These are phyloP conservation scores for Sarcomyxa edulis DNA, from an alignment of 768 basidiomycete genomes.

Conservation along the genomic window DNA sequence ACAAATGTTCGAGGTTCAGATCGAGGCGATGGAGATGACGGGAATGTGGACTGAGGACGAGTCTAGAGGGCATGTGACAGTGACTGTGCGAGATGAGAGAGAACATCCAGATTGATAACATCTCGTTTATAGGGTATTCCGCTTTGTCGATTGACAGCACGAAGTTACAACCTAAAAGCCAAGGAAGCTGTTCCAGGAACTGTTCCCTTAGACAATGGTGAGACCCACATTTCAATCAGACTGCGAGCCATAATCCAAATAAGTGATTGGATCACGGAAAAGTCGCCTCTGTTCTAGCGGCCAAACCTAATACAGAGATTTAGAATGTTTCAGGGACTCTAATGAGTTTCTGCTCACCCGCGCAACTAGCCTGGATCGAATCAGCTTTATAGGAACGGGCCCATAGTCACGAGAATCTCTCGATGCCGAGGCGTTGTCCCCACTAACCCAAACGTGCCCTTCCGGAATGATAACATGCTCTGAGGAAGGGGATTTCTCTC, in stretches of 20 bases:
- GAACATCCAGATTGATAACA: conserved; percentile 3
- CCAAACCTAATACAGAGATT: conserved; percentile 31
- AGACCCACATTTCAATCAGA: not conserved
- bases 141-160: conserved; percentile 96
- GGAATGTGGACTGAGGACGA: too few relatives aligned
- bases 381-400: conserved; percentile 76
- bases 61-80: too few relatives aligned
- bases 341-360: conserved; percentile 39
- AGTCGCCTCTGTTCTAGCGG: conserved; percentile 31
- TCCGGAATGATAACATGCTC: conserved; percentile 78
- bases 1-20: too few relatives aligned
- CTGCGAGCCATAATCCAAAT: conserved; percentile 22
- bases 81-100: too few relatives aligned
- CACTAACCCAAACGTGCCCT: conserved; percentile 87
- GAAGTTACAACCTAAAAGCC: conserved; percentile 89
- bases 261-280: conserved; percentile 38
- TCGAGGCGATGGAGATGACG: too few relatives aligned
- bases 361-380: conserved; percentile 63
- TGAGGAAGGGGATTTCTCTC: conserved; percentile 50
- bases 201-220: conserved; percentile 47
- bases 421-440: conserved; percentile 82
- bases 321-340: not conserved
- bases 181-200: conserved; percentile 95
- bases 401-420: conserved; percentile 92
- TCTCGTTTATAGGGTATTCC: conserved; percentile 63